Evolutionary conservation across 345 rosid genomes (phyloP).

Genomic region (Erucastrum elatum): DNA sequence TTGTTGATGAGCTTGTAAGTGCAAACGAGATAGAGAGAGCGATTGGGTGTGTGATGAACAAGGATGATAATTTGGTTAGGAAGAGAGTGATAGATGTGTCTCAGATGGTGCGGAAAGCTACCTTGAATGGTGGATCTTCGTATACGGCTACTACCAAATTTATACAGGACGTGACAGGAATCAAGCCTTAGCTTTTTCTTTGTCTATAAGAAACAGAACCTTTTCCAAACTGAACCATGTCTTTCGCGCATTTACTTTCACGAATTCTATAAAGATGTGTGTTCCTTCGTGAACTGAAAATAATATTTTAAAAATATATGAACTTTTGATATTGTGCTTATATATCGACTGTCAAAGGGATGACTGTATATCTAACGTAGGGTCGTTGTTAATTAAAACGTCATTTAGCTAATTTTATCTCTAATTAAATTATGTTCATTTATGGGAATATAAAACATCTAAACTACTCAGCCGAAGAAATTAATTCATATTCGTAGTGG

Average conservation of each 20-base stretch:
- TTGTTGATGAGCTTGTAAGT: constrained; percentile 29
- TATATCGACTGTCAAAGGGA: too few species aligned
- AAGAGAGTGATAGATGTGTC: constrained; percentile 31
- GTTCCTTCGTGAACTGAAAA: neutral
- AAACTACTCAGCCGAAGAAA: too few species aligned
- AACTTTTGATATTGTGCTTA: too few species aligned
- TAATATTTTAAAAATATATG: too few species aligned
- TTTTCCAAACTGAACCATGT: neutral
- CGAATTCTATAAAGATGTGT: neutral
- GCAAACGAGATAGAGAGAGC: constrained; percentile 40
- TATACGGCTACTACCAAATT: constrained; percentile 22
- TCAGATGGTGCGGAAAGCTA: constrained; percentile 23
- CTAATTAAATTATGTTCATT: too few species aligned
- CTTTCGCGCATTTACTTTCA: neutral
- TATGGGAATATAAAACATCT: too few species aligned
- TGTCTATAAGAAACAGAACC: neutral
- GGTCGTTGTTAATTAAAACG: too few species aligned
- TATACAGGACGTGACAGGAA: constrained; percentile 25
- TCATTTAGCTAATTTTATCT: too few species aligned
- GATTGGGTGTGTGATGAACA: constrained; percentile 30
- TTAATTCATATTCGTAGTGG: too few species aligned
- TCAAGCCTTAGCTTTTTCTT: constrained; percentile 4
- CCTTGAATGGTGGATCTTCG: constrained; percentile 39
- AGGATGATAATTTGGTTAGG: constrained; percentile 26
- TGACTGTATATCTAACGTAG: too few species aligned